Conservation (phyloP, 768 basidiomycete genomes). For the Kwoniella sp. region DNA sequence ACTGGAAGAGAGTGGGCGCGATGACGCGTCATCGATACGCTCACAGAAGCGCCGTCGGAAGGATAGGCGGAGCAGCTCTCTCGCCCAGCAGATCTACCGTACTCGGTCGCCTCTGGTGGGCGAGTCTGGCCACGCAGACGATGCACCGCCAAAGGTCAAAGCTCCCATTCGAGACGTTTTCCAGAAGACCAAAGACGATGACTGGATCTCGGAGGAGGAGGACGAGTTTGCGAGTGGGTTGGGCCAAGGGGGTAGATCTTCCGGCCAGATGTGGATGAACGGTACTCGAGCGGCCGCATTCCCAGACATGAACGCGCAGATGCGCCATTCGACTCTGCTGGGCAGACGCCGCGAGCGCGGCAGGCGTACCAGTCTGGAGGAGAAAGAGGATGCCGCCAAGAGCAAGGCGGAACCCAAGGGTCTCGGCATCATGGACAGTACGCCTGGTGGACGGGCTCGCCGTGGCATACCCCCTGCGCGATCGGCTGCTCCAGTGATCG, state of each 20-base stretch:
- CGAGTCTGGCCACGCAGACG: conserved; percentile 33
- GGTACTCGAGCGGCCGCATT: conserved; percentile 13
- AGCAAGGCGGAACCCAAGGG: background rate
- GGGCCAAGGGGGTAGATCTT: conserved; percentile 32
- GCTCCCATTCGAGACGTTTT: conserved; percentile 48
- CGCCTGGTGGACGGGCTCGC: conserved; percentile 1
- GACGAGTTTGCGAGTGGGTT: conserved; percentile 45
- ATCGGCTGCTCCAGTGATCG: conserved; percentile 16
- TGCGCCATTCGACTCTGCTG: background rate
- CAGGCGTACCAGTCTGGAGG: conserved; percentile 7
- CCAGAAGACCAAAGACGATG: conserved; percentile 47
- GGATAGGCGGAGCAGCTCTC: conserved; percentile 3
- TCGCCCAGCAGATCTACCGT: conserved; percentile 58
- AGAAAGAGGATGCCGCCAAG: conserved; percentile 6
- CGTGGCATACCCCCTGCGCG: conserved; percentile 11
- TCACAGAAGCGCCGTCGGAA: conserved; percentile 49
- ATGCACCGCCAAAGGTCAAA: conserved; percentile 57
- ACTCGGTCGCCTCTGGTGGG: conserved; percentile 60
- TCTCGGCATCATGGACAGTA: conserved; percentile 1
- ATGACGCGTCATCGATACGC: conserved; percentile 53
- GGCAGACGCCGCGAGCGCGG: conserved; percentile 8
- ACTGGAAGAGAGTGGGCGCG: conserved; percentile 23
- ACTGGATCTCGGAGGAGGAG: conserved; percentile 50
- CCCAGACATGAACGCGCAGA: conserved; percentile 4
- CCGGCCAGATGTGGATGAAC: conserved; percentile 15